Evolutionary conservation across 768 basidiomycete species (phyloP), one percentile per base, ranked within the genome.

Genomic region (Arthromyces matolae): DNA sequence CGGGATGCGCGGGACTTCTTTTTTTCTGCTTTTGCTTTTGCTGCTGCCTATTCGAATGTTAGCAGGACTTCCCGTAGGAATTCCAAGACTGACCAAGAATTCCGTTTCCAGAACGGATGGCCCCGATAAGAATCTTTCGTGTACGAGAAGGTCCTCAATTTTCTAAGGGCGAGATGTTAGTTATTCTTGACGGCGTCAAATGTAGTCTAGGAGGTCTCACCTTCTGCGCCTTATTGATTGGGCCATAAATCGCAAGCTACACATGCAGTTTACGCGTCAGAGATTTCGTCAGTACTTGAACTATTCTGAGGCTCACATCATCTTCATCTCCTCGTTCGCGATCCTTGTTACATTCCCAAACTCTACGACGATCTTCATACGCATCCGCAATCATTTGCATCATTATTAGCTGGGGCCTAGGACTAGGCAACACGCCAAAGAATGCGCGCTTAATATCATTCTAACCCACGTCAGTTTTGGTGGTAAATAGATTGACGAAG

Each of bases 321-420:
- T 53, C 42, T 5, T 47, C 32, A 7, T 50, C 22, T 19, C 36
- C 22, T 14, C 35, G 32, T 28, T 25, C n/a, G 7, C 35, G 47
- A 20, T 49, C 22, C 24, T 50, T 42, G 32, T 59, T 47, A 8
- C 22, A 29, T 5, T 47, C 45, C 57, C 55, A 59, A 2, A 56
- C 42, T 20, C 16, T 8, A 22, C 52, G 51, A 5, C 52, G 42
- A 23, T 59, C 57, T 14, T 50, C 44, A 20, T 59, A 59, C 4
- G 52, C 39, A 37, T 59, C 55, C 5, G 55, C 57, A 24, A 59
- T 31, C 55, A 59, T 56, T 34, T 59, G 57, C 31, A 54, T 12
- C 28, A 56, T 37, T 41, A 51, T 37, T 38, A 59, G 19, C 5
- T 47, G 37, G 5, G 56, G 38, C 24, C 36, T 13, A 27, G 55